Evolutionary conservation across 1,284 basidiomycete genomes (phyloP).

Genomic region (Cutaneotrichosporon sp.): DNA sequence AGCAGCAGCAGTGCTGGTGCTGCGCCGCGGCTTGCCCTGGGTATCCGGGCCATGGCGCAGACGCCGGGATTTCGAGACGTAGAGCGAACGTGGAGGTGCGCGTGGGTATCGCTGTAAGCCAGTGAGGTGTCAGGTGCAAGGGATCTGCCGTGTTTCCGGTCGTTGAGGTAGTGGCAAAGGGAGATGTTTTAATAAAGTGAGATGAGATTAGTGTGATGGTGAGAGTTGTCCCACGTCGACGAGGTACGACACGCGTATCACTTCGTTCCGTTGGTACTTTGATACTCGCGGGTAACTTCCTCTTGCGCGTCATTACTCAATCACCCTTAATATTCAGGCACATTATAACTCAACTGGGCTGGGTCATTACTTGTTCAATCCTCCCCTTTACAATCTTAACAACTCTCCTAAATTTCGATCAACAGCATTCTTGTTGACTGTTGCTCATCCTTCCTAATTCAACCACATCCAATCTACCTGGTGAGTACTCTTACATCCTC

Average conservation of each 20-base stretch:
- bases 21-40: conserved; percentile 2
- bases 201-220: neutral
- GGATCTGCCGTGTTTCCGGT: neutral
- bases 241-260: conserved; percentile 1
- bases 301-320: no score
- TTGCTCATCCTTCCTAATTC: neutral
- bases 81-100: neutral
- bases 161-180: neutral
- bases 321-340: no score
- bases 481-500: conserved; percentile 5
- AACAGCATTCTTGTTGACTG: neutral
- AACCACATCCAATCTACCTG: neutral
- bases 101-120: neutral
- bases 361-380: neutral
- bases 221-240: neutral
- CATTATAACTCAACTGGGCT: no score
- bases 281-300: no score
- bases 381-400: neutral
- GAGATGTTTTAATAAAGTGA: neutral
- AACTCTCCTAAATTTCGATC: neutral
- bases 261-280: neutral
- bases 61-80: neutral
- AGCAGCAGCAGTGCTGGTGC: conserved; percentile 6
- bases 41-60: conserved; percentile 7
- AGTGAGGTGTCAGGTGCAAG: neutral